These are phyloP conservation scores for Hemisphaericaspora lyxosophila DNA, from an alignment of 1,139 yeast species.

Conservation along the genomic window DNA sequence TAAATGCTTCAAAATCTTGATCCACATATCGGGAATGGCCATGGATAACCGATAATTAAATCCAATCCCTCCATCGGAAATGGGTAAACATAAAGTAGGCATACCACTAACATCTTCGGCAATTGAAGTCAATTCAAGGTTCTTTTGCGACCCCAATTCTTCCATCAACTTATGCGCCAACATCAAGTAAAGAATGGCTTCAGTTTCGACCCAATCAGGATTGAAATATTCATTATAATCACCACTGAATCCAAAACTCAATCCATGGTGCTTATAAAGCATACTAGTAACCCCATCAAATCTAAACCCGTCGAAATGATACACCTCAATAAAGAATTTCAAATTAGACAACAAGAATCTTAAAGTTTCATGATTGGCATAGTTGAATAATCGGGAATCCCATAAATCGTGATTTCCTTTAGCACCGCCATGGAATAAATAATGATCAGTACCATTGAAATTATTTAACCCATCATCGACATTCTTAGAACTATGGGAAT, in stretches of 20 bases:
- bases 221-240: conserved; percentile 90
- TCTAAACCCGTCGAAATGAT: conserved; percentile 89
- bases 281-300: conserved; percentile 96
- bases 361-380: conserved; percentile 86
- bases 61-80: conserved; percentile 80
- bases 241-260: conserved; percentile 86
- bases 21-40: conserved; percentile 99
- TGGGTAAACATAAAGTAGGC: conserved; percentile 87
- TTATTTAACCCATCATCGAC: conserved; percentile 89
- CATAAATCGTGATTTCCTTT: conserved; percentile 88
- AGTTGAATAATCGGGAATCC: conserved; percentile 93
- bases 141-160: conserved; percentile 43
- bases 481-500: conserved; percentile 93
- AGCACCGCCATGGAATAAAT: conserved; percentile 84
- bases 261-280: conserved; percentile 90
- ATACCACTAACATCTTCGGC: conserved; percentile 98
- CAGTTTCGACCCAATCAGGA: conserved; percentile 78
- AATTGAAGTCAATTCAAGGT: conserved; percentile 65
- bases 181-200: conserved; percentile 84
- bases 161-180: conserved; percentile 77
- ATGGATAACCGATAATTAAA: conserved; percentile 91
- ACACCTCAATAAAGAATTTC: conserved; percentile 80
- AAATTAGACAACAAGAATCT: conserved; percentile 86
- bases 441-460: conserved; percentile 95
- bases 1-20: conserved; percentile 80